phyloP scores from a whole-genome alignment of 2,329 filamentous ascomycete species.

The Penicillium crustosum region DNA sequence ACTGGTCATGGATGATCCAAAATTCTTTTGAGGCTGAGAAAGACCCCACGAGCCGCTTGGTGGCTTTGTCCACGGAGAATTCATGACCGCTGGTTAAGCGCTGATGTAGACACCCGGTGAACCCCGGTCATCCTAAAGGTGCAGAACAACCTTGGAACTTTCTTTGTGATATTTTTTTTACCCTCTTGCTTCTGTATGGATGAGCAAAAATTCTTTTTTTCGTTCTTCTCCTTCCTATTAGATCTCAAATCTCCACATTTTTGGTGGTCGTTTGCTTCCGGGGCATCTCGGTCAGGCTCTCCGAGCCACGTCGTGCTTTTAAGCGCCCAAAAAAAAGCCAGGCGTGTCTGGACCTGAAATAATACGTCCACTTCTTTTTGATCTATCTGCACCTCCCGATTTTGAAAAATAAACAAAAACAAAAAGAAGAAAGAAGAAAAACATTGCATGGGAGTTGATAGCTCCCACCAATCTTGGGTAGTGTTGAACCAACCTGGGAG shows the following conservation, averaged over 20 bases:
- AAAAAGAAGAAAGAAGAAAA: too few species aligned
- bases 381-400: background rate
- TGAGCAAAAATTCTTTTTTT: background rate
- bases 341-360: background rate
- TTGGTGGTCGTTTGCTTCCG: background rate
- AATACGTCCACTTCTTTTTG: background rate
- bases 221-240: background rate
- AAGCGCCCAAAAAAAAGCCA: conserved; percentile 5
- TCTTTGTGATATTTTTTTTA: conserved; percentile 5
- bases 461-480: background rate
- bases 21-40: conserved; percentile 24
- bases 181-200: background rate
- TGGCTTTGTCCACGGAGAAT: conserved; percentile 23
- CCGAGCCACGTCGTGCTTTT: background rate
- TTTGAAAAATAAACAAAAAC: background rate
- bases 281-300: background rate
- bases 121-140: conserved; percentile 4
- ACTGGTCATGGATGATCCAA: conserved; percentile 17
- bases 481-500: background rate
- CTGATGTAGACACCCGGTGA: conserved; percentile 12
- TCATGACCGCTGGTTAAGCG: conserved; percentile 28
- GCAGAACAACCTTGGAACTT: conserved; percentile 11
- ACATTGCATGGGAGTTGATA: background rate
- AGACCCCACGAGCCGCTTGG: conserved; percentile 18
- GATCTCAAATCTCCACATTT: background rate